Conservation (phyloP, 2,329 filamentous ascomycete genomes). For the Pestalotiopsis fici region DNA sequence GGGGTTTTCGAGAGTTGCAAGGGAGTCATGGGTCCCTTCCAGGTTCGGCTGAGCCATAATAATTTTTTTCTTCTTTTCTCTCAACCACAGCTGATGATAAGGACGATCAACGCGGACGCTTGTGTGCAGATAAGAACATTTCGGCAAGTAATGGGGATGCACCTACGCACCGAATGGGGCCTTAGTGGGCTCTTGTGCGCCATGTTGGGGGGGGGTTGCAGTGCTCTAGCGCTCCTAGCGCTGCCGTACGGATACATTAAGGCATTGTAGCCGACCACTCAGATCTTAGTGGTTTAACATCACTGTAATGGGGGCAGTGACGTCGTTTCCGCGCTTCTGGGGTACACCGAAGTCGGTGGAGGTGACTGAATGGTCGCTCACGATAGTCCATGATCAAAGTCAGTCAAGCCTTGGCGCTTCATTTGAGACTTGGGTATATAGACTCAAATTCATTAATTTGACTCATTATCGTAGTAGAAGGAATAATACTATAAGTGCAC, state of each 20-base stretch:
- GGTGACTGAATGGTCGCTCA: neutral
- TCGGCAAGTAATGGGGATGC: neutral
- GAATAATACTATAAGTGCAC: no score
- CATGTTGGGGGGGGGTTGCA: neutral
- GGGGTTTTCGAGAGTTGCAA: neutral
- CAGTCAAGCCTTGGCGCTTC: neutral
- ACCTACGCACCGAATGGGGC: neutral
- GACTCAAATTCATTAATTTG: neutral
- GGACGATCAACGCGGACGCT: neutral
- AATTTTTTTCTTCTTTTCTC: neutral
- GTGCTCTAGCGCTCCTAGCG: neutral
- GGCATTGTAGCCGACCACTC: neutral
- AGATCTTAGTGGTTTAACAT: neutral
- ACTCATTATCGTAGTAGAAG: neutral
- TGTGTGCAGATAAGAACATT: constrained; percentile 1
- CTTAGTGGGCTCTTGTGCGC: neutral
- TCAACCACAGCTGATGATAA: neutral
- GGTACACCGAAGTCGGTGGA: neutral
- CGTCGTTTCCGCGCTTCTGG: neutral
- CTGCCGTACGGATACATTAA: neutral
- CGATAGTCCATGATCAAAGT: neutral
- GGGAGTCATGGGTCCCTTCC: neutral
- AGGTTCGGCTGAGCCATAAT: neutral
- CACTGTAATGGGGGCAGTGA: neutral
- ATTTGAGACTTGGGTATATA: no score